A percentile compares a stretch with the other conserved stretches of the same genome.
Evolutionary conservation across 2,329 filamentous ascomycete genomes (phyloP).

Genomic region (Parastagonospora avenae): DNA sequence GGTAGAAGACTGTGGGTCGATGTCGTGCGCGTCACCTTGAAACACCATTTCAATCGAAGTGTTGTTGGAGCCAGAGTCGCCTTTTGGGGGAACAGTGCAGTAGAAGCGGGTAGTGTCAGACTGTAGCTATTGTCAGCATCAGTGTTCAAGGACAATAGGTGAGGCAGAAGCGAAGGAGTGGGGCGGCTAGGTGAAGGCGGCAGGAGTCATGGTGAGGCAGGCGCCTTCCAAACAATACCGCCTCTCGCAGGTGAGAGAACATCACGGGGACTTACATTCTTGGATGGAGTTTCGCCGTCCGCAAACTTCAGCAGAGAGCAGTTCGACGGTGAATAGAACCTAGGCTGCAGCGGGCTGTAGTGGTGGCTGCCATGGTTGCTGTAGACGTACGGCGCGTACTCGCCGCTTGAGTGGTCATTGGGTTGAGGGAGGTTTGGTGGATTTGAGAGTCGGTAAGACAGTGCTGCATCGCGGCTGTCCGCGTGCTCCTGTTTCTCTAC

Average conservation of each 20-base stretch:
- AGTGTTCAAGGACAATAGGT: neutral
- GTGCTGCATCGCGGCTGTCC: no score
- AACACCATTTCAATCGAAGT: slow-evolving; percentile 32
- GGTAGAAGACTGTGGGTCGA: slow-evolving; percentile 21
- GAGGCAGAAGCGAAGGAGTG: neutral
- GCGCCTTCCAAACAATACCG: no score
- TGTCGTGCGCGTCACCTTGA: slow-evolving; percentile 27
- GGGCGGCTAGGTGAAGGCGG: neutral
- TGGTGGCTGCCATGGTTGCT: slow-evolving; percentile 5
- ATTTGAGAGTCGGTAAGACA: neutral
- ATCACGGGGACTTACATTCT: slow-evolving; percentile 35
- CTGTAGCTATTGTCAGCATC: slow-evolving; percentile 22
- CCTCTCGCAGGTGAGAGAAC: neutral
- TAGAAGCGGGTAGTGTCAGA: slow-evolving; percentile 29
- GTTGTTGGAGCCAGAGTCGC: slow-evolving; percentile 12
- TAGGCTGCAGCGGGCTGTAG: slow-evolving; percentile 23
- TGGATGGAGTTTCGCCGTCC: slow-evolving; percentile 31
- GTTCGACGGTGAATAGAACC: slow-evolving; percentile 39
- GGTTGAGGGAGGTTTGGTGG: slow-evolving; percentile 7
- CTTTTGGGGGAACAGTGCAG: slow-evolving; percentile 20
- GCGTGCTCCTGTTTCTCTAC: no score
- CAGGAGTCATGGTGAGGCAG: no score
- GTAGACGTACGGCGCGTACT: slow-evolving; percentile 3
- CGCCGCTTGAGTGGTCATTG: slow-evolving; percentile 21
- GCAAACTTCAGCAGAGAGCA: slow-evolving; percentile 21